A percentile compares a stretch with the other conserved stretches of the same genome.
Conservation (phyloP, 768 basidiomycete species). For the Clitopilus hobsonii region DNA sequence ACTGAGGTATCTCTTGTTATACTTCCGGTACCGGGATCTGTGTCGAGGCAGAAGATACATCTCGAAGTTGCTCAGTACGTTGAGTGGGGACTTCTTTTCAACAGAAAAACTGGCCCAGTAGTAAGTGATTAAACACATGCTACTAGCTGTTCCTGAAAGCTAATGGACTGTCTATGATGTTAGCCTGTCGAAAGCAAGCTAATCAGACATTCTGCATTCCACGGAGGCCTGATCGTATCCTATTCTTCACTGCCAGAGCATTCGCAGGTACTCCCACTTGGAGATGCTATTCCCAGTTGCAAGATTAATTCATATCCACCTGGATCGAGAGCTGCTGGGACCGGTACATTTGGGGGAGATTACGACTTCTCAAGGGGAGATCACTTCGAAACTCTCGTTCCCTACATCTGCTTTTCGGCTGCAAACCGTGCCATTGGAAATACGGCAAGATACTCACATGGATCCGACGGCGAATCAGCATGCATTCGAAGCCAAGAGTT, state of each 20-base stretch:
- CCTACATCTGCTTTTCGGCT: not conserved
- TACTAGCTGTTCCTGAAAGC: not conserved
- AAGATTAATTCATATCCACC: not conserved
- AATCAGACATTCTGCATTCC: not conserved
- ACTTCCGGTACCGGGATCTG: not conserved
- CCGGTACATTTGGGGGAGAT: not conserved
- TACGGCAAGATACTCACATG: not conserved
- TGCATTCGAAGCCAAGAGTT: not conserved
- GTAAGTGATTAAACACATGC: not conserved
- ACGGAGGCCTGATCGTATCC: not conserved
- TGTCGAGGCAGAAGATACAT: not conserved
- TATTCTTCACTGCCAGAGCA: not conserved
- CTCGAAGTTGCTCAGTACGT: not conserved
- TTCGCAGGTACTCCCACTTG: not conserved
- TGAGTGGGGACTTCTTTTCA: not conserved
- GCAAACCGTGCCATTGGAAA: not conserved
- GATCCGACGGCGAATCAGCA: not conserved
- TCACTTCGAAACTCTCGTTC: not conserved
- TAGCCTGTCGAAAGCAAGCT: not conserved
- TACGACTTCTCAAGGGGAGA: not conserved
- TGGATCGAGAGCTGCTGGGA: not conserved
- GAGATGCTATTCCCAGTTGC: not conserved
- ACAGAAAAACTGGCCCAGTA: not conserved
- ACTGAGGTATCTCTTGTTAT: not conserved
- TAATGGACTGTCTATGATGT: not conserved